phyloP scores from a whole-genome alignment of 495 filamentous ascomycete species.

The Neurospora intermedia region DNA sequence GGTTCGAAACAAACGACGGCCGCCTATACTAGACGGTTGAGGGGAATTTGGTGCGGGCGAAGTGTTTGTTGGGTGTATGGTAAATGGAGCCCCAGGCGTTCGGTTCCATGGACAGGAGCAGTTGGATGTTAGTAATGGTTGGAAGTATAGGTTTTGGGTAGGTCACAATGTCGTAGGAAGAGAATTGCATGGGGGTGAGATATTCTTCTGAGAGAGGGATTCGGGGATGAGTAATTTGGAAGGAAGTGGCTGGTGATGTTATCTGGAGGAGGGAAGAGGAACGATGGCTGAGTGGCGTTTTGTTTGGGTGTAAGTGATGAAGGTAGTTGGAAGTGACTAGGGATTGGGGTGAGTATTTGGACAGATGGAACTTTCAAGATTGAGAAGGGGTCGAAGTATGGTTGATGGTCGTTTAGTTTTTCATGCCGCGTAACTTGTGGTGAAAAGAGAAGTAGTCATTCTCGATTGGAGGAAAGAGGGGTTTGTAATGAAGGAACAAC shows the following conservation, averaged over 20 bases:
- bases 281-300: conserved; percentile 27
- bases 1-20: too few species aligned
- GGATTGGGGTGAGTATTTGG: not conserved
- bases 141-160: not conserved
- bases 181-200: conserved; percentile 43
- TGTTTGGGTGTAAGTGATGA: conserved; percentile 1
- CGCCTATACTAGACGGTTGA: too few species aligned
- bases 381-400: not conserved
- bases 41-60: too few species aligned
- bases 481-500: not conserved
- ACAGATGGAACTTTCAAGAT: not conserved
- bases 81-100: conserved; percentile 51
- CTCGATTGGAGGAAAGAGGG: not conserved
- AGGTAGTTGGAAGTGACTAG: not conserved
- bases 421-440: not conserved
- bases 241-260: conserved; percentile 12
- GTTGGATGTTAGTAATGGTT: not conserved
- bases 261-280: conserved; percentile 5
- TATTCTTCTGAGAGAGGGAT: conserved; percentile 60
- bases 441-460: not conserved
- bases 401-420: too few species aligned
- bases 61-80: conserved; percentile 62
- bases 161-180: conserved; percentile 44
- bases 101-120: conserved; percentile 32
- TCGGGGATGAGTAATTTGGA: conserved; percentile 61